Conservation (phyloP, 345 rosid genomes). For the Kernera saxatilis region DNA sequence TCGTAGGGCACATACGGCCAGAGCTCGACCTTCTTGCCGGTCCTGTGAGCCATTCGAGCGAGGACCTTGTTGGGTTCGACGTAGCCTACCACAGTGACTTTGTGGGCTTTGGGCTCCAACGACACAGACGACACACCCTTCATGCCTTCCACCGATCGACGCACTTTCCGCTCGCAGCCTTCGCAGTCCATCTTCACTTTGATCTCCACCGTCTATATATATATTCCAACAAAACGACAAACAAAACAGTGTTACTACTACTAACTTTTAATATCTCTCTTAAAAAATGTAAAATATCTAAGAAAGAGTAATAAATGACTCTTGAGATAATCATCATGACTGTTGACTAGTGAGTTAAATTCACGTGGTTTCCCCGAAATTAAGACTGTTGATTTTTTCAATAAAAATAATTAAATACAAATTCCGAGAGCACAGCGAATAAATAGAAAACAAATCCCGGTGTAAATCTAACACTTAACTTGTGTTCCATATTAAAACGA, state of each 20-base stretch:
- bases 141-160: slow-evolving; percentile 79
- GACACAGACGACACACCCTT: slow-evolving; percentile 78
- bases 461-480: slow-evolving; percentile 21
- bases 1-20: slow-evolving; percentile 98
- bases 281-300: not conserved
- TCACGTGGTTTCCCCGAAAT: slow-evolving; percentile 7
- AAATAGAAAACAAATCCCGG: slow-evolving; percentile 15
- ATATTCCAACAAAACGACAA: slow-evolving; percentile 17
- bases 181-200: slow-evolving; percentile 91
- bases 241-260: not conserved
- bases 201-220: slow-evolving; percentile 95
- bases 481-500: not conserved
- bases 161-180: slow-evolving; percentile 93
- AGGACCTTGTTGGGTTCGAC: slow-evolving; percentile 75
- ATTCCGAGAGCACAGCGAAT: slow-evolving; percentile 2
- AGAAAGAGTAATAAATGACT: not conserved
- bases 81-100: slow-evolving; percentile 87
- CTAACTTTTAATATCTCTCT: too few species aligned
- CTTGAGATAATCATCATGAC: not conserved
- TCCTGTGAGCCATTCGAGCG: slow-evolving; percentile 71
- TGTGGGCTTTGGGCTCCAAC: slow-evolving; percentile 74
- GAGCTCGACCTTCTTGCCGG: slow-evolving; percentile 89
- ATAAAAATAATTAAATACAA: not conserved
- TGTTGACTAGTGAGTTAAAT: not conserved
- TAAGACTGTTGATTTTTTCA: not conserved